A percentile compares a stretch with the other conserved stretches of the same genome.
phyloP scores from a whole-genome alignment of 345 rosid genomes.

The Citrus glauca region DNA sequence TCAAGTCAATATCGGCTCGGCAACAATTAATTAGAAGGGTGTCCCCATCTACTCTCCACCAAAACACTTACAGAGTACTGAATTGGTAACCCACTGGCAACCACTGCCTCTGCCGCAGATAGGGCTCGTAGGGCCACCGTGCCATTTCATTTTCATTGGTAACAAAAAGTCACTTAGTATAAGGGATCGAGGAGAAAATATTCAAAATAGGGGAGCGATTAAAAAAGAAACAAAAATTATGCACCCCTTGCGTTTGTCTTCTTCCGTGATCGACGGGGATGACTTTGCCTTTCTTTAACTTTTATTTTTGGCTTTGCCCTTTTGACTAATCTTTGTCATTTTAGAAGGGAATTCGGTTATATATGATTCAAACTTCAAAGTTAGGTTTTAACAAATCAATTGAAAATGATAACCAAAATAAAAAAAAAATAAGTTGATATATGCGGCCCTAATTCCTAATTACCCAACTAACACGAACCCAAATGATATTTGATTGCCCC shows the following conservation, averaged over 20 bases:
- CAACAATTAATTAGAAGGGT: not conserved
- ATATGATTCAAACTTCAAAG: not conserved
- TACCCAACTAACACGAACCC: not conserved
- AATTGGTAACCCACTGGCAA: not conserved
- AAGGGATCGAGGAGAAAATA: not conserved
- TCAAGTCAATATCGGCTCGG: not conserved
- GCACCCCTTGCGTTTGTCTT: not conserved
- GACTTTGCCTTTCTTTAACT: not conserved
- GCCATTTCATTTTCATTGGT: not conserved
- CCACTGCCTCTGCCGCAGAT: not conserved
- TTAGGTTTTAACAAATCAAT: not conserved
- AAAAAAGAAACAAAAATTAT: not conserved
- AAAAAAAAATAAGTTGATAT: too few species aligned
- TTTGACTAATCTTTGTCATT: not conserved
- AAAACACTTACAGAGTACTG: too few species aligned
- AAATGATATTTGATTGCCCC: not conserved
- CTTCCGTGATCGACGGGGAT: constrained; percentile 6
- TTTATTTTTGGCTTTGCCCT: not conserved
- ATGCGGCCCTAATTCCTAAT: not conserved
- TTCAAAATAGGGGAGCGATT: not conserved
- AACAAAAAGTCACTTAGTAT: not conserved
- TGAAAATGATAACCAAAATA: too few species aligned
- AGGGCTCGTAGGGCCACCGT: not conserved
- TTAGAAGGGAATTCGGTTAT: not conserved
- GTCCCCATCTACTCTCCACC: too few species aligned